Percentiles rank a stretch among this genome's conserved stretches.
Conservation (phyloP, 163 green algal species). For the Picocystis sp. region DNA sequence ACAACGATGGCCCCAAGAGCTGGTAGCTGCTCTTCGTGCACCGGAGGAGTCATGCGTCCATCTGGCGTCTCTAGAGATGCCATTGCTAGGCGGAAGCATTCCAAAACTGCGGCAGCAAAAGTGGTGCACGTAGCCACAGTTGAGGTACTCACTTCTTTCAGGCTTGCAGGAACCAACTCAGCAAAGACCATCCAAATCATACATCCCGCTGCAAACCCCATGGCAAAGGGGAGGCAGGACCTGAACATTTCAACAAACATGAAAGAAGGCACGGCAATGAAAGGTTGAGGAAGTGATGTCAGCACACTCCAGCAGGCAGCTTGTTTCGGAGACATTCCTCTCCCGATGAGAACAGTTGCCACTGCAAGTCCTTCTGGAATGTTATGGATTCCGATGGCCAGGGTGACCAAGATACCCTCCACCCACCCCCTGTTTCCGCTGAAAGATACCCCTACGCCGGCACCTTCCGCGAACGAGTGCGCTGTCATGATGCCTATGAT, state of each 20-base stretch:
- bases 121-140: slow-evolving; percentile 58
- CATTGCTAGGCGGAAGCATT: slow-evolving; percentile 52
- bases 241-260: slow-evolving; percentile 65
- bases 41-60: slow-evolving; percentile 25
- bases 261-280: slow-evolving; percentile 78
- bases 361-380: slow-evolving; percentile 86
- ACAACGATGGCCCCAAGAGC: no score
- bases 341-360: slow-evolving; percentile 68
- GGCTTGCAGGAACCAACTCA: slow-evolving; percentile 83
- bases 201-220: slow-evolving; percentile 93
- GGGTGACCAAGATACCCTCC: slow-evolving; percentile 64
- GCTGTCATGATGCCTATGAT: slow-evolving; percentile 90
- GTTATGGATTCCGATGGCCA: slow-evolving; percentile 90
- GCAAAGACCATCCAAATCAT: slow-evolving; percentile 98
- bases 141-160: slow-evolving; percentile 37
- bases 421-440: slow-evolving; percentile 57
- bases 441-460: slow-evolving; percentile 88
- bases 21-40: no score
- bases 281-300: slow-evolving; percentile 37
- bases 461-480: slow-evolving; percentile 86
- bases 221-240: slow-evolving; percentile 61
- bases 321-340: slow-evolving; percentile 29
- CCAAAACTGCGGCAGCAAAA: slow-evolving; percentile 47
- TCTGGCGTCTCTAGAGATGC: slow-evolving; percentile 32
- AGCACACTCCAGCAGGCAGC: slow-evolving; percentile 62